Percentiles rank a stretch among this genome's conserved stretches.
Evolutionary conservation across 805 yeast species (phyloP).

Genomic region (Ogataea pignaliae): DNA sequence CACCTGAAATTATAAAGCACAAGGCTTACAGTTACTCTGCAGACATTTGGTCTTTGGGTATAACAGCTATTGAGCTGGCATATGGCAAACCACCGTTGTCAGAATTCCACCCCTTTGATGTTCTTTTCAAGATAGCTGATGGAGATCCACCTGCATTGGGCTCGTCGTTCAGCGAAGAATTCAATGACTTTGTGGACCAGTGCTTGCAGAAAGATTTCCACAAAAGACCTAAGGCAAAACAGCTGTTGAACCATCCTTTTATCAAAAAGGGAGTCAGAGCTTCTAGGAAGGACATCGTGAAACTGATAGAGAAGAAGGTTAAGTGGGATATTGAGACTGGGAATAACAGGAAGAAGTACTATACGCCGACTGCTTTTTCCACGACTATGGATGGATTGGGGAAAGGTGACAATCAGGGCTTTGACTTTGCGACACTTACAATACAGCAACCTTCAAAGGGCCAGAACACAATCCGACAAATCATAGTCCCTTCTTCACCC

Average conservation of each 20-base stretch:
- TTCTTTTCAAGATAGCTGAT: constrained; percentile 46
- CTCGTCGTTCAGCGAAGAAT: constrained; percentile 33
- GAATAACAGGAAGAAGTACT: constrained; percentile 23
- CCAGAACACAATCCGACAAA: constrained; percentile 6
- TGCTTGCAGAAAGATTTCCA: constrained; percentile 73
- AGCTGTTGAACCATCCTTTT: constrained; percentile 62
- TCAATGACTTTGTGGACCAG: constrained; percentile 60
- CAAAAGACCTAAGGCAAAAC: constrained; percentile 59
- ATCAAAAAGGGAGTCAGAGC: constrained; percentile 36
- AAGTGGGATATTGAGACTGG: constrained; percentile 38
- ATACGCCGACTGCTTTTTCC: constrained; percentile 29
- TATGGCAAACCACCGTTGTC: constrained; percentile 69
- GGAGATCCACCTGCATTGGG: constrained; percentile 41
- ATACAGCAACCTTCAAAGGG: constrained; percentile 1
- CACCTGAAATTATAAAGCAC: constrained; percentile 52
- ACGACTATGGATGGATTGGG: neutral
- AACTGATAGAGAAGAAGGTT: constrained; percentile 39
- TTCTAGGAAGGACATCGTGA: constrained; percentile 29
- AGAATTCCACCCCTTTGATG: constrained; percentile 52
- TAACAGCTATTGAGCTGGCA: constrained; percentile 70
- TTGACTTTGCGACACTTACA: constrained; percentile 12
- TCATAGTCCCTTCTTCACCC: constrained; percentile 18
- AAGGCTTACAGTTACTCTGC: constrained; percentile 65
- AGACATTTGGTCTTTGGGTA: constrained; percentile 78
- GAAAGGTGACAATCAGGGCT: constrained; percentile 1